A percentile compares a stretch with the other conserved stretches of the same genome.
Evolutionary conservation across 257 asterid species (phyloP).

Genomic region (Coffea canephora): DNA sequence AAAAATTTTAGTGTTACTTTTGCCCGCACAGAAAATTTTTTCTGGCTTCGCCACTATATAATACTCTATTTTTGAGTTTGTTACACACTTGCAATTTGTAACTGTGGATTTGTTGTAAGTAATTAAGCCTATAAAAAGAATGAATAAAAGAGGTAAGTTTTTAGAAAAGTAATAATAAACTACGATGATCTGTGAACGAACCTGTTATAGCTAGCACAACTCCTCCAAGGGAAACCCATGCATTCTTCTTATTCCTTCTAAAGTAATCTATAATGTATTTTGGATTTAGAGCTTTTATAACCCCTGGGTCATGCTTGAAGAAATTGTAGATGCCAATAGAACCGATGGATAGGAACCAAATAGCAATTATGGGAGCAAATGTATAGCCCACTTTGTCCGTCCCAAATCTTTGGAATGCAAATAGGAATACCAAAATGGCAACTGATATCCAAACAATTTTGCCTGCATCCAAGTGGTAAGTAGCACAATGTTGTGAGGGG

Average conservation of each 20-base stretch:
- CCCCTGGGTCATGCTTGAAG: slow-evolving; percentile 41
- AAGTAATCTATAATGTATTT: slow-evolving; percentile 46
- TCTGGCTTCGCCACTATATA: no score
- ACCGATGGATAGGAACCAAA: slow-evolving; percentile 50
- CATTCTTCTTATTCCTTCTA: slow-evolving; percentile 37
- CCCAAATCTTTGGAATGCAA: slow-evolving; percentile 51
- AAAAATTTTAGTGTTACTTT: no score
- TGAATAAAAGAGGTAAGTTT: no score
- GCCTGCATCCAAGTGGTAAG: slow-evolving; percentile 22
- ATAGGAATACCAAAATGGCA: slow-evolving; percentile 40
- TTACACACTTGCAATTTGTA: no score
- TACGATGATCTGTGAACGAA: background rate
- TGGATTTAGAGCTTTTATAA: slow-evolving; percentile 53
- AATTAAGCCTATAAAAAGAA: no score
- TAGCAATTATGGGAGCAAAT: slow-evolving; percentile 53
- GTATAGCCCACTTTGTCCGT: slow-evolving; percentile 63
- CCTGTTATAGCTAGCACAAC: slow-evolving; percentile 55
- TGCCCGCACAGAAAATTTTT: no score
- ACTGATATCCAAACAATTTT: slow-evolving; percentile 43
- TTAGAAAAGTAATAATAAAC: no score
- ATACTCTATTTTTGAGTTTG: no score
- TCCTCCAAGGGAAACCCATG: slow-evolving; percentile 71
- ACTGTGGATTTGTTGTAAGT: no score
- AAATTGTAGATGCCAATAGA: slow-evolving; percentile 55
- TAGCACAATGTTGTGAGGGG: no score